Percentiles rank a stretch among this genome's conserved stretches.
These are phyloP conservation scores for Chlamydomonas incerta DNA, from an alignment of 139 green algal species.

Conservation along the genomic window DNA sequence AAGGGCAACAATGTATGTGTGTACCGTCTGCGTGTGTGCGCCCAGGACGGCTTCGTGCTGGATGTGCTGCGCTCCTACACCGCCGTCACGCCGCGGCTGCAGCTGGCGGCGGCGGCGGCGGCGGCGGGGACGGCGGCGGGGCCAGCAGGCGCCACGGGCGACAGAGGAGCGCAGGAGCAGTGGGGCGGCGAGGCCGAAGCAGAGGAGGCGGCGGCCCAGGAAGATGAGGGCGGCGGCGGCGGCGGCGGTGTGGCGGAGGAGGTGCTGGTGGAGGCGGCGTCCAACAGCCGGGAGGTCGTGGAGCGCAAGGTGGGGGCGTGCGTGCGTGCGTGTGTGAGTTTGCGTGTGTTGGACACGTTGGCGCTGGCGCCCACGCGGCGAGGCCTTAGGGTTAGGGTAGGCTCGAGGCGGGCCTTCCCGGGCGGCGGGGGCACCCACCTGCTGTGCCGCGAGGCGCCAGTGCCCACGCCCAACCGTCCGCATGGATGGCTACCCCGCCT, in stretches of 20 bases:
- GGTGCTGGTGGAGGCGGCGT: conserved; percentile 54
- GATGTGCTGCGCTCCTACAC: conserved; percentile 52
- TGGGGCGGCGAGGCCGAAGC: background rate
- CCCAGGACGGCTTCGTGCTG: conserved; percentile 49
- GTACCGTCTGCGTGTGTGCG: no score
- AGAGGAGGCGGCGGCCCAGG: background rate
- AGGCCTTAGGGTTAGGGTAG: no score
- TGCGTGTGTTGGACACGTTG: no score
- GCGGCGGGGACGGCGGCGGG: no score
- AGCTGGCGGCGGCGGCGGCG: conserved; percentile 30
- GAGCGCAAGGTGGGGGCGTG: conserved; percentile 42
- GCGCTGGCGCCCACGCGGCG: no score
- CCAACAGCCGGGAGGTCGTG: conserved; percentile 55
- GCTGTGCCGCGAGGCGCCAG: no score
- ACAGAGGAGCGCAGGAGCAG: background rate
- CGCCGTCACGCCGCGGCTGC: conserved; percentile 47
- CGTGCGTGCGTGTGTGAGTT: background rate
- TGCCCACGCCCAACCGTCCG: no score
- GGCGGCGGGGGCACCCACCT: no score
- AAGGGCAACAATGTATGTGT: no score
- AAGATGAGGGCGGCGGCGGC: background rate
- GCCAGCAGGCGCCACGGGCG: no score
- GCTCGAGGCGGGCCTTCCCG: no score
- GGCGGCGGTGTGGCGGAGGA: conserved; percentile 25
- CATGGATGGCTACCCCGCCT: no score